Evolutionary conservation across 2,329 filamentous ascomycete species (phyloP).

Genomic region (Scytalidium sp.): DNA sequence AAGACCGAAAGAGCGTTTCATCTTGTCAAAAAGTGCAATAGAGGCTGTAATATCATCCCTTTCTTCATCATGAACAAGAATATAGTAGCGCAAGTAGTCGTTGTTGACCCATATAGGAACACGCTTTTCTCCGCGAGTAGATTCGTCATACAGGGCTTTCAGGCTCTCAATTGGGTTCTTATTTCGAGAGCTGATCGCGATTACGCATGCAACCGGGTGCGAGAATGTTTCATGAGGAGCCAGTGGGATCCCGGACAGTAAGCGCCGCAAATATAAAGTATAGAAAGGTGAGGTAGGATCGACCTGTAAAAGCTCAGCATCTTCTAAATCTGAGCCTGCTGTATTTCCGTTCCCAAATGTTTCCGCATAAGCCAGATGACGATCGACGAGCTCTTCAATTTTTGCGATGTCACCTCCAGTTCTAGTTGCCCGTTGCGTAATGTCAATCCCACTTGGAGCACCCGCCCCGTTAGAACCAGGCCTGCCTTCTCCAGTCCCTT

Average conservation of each 20-base stretch:
- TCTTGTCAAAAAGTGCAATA: conserved; percentile 89
- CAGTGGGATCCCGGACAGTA: conserved; percentile 76
- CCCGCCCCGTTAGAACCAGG: conserved; percentile 16
- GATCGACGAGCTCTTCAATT: conserved; percentile 77
- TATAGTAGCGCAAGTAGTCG: conserved; percentile 93
- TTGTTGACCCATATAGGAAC: conserved; percentile 85
- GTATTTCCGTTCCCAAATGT: conserved; percentile 25
- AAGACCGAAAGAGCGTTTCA: conserved; percentile 97
- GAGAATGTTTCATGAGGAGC: conserved; percentile 89
- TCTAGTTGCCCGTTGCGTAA: conserved; percentile 16
- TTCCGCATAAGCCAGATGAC: conserved; percentile 76
- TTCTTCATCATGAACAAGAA: conserved; percentile 95
- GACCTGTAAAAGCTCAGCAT: conserved; percentile 22
- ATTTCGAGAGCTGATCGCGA: conserved; percentile 91
- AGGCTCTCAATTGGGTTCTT: conserved; percentile 82
- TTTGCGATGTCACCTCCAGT: conserved; percentile 56
- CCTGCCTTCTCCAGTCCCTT: conserved; percentile 28
- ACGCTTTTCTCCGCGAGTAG: conserved; percentile 70
- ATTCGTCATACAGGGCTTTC: conserved; percentile 77
- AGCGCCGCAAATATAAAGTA: conserved; percentile 75
- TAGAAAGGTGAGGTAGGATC: conserved; percentile 72
- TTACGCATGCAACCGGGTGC: conserved; percentile 90
- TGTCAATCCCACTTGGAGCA: conserved; percentile 10
- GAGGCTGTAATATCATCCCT: conserved; percentile 88
- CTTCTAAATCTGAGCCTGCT: conserved; percentile 32